phyloP scores from a whole-genome alignment of 2,329 filamentous ascomycete genomes.

The Helicocarpus griseus region DNA sequence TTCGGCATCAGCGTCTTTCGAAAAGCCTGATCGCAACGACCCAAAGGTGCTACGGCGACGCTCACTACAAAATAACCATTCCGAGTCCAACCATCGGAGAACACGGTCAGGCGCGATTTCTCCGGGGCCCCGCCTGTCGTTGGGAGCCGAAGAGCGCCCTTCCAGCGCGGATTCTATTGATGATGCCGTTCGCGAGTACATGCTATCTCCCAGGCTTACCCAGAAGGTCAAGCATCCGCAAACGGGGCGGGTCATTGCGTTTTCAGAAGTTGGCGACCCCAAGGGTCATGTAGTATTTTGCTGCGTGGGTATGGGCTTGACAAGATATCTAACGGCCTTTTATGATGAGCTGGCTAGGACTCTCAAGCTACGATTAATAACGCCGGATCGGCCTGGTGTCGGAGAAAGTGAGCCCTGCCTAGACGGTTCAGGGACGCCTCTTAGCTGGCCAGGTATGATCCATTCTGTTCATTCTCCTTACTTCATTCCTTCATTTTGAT shows the following conservation, averaged over 20 bases:
- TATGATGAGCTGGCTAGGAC: conserved; percentile 92
- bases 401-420: conserved; percentile 81
- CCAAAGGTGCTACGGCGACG: conserved; percentile 20
- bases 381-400: conserved; percentile 85
- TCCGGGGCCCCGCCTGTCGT: conserved; percentile 5
- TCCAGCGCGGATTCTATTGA: conserved; percentile 79
- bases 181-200: conserved; percentile 73
- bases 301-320: conserved; percentile 95
- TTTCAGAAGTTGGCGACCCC: conserved; percentile 91
- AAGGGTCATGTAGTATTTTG: conserved; percentile 89
- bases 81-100: conserved; percentile 26
- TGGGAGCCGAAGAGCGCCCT: conserved; percentile 40
- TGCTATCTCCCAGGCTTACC: conserved; percentile 72
- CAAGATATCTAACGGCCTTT: conserved; percentile 90
- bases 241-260: conserved; percentile 80
- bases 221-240: conserved; percentile 81
- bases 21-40: conserved; percentile 19
- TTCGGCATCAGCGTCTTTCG: conserved; percentile 15
- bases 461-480: background rate
- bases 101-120: conserved; percentile 20
- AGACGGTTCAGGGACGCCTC: conserved; percentile 71
- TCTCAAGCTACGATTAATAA: conserved; percentile 80
- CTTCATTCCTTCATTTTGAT: conserved; percentile 34
- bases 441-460: conserved; percentile 81
- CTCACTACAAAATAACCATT: conserved; percentile 19